Conservation (phyloP, 306 rosid genomes). For the Alnus glutinosa region DNA sequence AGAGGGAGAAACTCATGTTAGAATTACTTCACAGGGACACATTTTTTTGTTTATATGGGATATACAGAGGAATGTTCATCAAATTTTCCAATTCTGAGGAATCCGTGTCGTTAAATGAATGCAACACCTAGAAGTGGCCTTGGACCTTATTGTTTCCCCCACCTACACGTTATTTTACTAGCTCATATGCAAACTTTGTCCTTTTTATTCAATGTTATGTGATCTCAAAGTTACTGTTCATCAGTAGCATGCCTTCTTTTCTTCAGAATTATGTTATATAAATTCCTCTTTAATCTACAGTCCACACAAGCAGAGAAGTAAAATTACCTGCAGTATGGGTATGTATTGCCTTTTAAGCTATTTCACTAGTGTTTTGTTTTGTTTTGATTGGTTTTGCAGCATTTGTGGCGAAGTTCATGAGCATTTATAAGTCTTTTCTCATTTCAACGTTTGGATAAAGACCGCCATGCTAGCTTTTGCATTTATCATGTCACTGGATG, state of each 20-base stretch:
- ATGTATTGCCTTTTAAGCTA: neutral
- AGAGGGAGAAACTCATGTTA: neutral
- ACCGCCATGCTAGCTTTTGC: conserved; percentile 8
- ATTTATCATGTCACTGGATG: neutral
- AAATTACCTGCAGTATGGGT: neutral
- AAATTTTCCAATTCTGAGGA: neutral
- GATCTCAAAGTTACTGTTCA: neutral
- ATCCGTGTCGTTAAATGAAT: neutral
- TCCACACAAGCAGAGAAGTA: neutral
- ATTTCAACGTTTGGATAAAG: conserved; percentile 78
- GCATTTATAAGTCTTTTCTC: conserved; percentile 82
- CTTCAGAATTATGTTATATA: neutral
- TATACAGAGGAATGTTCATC: too few species aligned
- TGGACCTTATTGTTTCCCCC: neutral
- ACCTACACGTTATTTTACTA: too few species aligned
- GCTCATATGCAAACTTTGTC: too few species aligned
- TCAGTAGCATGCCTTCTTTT: neutral
- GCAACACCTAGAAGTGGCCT: neutral
- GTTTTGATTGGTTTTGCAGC: conserved; percentile 50
- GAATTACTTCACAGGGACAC: neutral
- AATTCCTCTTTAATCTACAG: neutral
- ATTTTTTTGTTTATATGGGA: too few species aligned
- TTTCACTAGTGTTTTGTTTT: neutral
- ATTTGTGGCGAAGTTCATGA: conserved; percentile 94
- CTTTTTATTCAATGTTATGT: too few species aligned